Percentiles rank a stretch among this genome's conserved stretches.
phyloP scores from a whole-genome alignment of 306 rosid species.

The Comarum palustre region DNA sequence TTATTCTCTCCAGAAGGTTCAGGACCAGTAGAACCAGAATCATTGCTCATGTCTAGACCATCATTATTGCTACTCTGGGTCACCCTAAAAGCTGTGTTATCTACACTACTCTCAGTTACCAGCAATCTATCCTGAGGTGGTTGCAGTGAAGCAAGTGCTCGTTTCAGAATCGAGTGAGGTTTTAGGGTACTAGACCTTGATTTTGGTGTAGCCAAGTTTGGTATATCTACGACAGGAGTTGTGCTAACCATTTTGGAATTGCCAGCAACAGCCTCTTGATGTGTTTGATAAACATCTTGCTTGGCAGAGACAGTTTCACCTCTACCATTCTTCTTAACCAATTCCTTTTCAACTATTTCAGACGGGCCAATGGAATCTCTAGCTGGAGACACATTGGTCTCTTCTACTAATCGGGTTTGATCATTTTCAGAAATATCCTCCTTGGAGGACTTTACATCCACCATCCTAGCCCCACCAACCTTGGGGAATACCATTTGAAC shows the following conservation, averaged over 20 bases:
- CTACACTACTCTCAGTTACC: slow-evolving; percentile 29
- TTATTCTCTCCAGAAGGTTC: slow-evolving; percentile 29
- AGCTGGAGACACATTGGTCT: slow-evolving; percentile 21
- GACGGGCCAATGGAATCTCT: slow-evolving; percentile 29
- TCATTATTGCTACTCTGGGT: slow-evolving; percentile 28
- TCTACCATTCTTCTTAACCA: slow-evolving; percentile 26
- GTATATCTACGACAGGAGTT: slow-evolving; percentile 17
- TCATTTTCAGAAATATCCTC: slow-evolving; percentile 20
- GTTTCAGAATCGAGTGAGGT: slow-evolving; percentile 25
- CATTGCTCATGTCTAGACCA: slow-evolving; percentile 17
- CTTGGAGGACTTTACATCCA: slow-evolving; percentile 28
- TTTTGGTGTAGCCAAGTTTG: slow-evolving; percentile 32
- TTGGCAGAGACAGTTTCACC: slow-evolving; percentile 24
- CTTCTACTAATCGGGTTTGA: slow-evolving; percentile 33
- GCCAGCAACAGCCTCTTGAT: slow-evolving; percentile 37
- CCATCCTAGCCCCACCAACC: slow-evolving; percentile 27
- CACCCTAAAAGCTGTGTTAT: slow-evolving; percentile 25
- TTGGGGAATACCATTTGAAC: slow-evolving; percentile 35
- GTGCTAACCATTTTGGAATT: slow-evolving; percentile 24
- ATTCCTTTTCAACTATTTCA: slow-evolving; percentile 24
- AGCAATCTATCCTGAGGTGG: slow-evolving; percentile 25
- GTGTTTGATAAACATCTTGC: slow-evolving; percentile 32
- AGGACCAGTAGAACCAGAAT: slow-evolving; percentile 28
- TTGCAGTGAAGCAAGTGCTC: slow-evolving; percentile 33
- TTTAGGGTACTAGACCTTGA: slow-evolving; percentile 1